Conservation (phyloP, 257 asterid species). For the Striga asiatica region DNA sequence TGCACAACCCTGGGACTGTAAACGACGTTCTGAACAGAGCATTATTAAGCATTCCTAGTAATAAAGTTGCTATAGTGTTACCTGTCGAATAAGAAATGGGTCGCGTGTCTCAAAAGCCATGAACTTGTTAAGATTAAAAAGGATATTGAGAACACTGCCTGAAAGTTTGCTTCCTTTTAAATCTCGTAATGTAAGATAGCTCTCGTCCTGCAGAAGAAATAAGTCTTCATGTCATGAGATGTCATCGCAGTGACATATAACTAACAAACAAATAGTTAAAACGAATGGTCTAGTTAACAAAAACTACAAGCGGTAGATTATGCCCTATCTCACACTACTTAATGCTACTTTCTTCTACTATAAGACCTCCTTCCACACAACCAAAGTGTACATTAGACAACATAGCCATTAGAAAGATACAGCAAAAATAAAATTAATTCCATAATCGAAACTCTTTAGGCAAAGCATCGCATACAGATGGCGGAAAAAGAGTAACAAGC, state of each 20-base stretch:
- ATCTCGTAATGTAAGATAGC: constrained; percentile 71
- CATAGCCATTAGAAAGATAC: too few species aligned
- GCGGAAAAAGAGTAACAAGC: too few species aligned
- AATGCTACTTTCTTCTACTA: too few species aligned
- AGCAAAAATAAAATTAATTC: too few species aligned
- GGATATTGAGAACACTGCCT: constrained; percentile 86
- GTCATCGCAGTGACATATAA: background rate
- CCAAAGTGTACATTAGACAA: too few species aligned
- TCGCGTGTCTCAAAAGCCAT: constrained; percentile 99
- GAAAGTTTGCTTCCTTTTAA: constrained; percentile 82
- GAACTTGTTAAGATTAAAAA: constrained; percentile 95
- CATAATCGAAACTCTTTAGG: too few species aligned
- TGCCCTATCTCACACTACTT: too few species aligned
- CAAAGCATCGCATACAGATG: too few species aligned
- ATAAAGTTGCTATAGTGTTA: constrained; percentile 16
- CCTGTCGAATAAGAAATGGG: constrained; percentile 98
- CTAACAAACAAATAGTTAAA: too few species aligned
- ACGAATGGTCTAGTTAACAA: too few species aligned
- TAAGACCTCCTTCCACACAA: too few species aligned
- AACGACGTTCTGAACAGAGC: background rate
- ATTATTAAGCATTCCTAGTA: background rate
- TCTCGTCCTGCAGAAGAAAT: constrained; percentile 59
- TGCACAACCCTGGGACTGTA: constrained; percentile 4
- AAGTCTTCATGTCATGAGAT: constrained; percentile 12
- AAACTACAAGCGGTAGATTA: too few species aligned